Evolutionary conservation across 306 rosid species (phyloP), one percentile per base, ranked within the genome.

Genomic region (Pterocarpus macrocarpus): DNA sequence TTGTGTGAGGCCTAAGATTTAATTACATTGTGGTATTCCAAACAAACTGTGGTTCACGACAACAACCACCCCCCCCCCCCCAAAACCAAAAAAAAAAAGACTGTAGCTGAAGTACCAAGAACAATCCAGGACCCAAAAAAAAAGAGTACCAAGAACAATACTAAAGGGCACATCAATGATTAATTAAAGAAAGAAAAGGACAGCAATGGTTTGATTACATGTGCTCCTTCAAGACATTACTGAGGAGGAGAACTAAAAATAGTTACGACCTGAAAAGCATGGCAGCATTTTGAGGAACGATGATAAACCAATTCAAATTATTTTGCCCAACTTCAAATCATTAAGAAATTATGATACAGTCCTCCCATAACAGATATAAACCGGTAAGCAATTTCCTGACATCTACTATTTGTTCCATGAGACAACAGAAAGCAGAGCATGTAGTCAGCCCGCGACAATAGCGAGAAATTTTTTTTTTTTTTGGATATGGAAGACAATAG

Each of bases 341-440:
- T 52, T 58, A 35, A 44, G 32, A 70, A 61, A 76, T 36, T 55
- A 63, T 61, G 33, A 12, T 32, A 77, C 69, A 76, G 22, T 41
- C 52, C 13, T 43, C 47, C 39, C 70, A 67, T 73, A 81, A 58
- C 77, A 78, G 52, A 38, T 57, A 77, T 22, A 22, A 22, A n/a
- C 16, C 35, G 2, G 56, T 44, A 69, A 49, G 16, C 15, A 44
- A 28, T 66, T 77, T 74, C 61, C 76, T 39, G 68, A 49, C 70
- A 77, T 45, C 63, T 44, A 44, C 28, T 22, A 22, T 22, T 22
- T 22, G 28, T 22, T 22, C 28, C 28, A 22, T 22, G 28, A 22
- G 28, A 49, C 56, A 36, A 81, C 34, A 30, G 50, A 66, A 70
- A 71, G 49, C 80, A 71, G 53, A 75, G 50, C 28, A 22, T 22